Evolutionary conservation across 2,329 filamentous ascomycete species (phyloP).

Genomic region (Cladosporium sp.): DNA sequence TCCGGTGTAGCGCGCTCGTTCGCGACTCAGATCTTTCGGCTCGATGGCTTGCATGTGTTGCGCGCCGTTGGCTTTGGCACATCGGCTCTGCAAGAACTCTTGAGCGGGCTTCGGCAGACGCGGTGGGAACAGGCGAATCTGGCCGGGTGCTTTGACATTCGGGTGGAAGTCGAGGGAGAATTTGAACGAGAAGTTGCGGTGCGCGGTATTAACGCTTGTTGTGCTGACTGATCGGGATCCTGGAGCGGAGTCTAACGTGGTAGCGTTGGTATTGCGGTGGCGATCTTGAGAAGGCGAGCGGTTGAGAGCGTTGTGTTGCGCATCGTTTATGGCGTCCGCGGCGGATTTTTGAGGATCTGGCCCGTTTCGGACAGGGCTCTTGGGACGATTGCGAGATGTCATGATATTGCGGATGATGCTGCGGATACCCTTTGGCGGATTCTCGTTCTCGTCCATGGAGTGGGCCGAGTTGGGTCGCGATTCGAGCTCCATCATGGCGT

Average conservation of each 20-base stretch:
- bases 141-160: constrained; percentile 57
- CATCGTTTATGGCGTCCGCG: constrained; percentile 14
- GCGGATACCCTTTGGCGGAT: constrained; percentile 30
- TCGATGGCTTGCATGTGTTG: constrained; percentile 30
- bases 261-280: constrained; percentile 8
- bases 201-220: constrained; percentile 30
- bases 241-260: background rate
- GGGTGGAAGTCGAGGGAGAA: constrained; percentile 71
- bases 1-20: constrained; percentile 62
- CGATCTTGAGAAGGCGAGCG: constrained; percentile 19
- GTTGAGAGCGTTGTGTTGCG: constrained; percentile 13
- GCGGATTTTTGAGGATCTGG: background rate
- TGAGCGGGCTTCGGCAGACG: constrained; percentile 72
- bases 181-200: constrained; percentile 66
- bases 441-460: constrained; percentile 22
- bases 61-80: constrained; percentile 20
- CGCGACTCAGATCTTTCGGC: constrained; percentile 40
- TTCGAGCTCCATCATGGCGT: constrained; percentile 30
- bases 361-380: constrained; percentile 3
- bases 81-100: constrained; percentile 54
- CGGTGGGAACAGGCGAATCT: constrained; percentile 65
- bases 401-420: constrained; percentile 39
- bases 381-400: constrained; percentile 28
- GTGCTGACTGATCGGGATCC: constrained; percentile 1
- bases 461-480: constrained; percentile 30